Conservation (phyloP, 768 basidiomycete genomes). For the Leucocoprinus birnbaumii region DNA sequence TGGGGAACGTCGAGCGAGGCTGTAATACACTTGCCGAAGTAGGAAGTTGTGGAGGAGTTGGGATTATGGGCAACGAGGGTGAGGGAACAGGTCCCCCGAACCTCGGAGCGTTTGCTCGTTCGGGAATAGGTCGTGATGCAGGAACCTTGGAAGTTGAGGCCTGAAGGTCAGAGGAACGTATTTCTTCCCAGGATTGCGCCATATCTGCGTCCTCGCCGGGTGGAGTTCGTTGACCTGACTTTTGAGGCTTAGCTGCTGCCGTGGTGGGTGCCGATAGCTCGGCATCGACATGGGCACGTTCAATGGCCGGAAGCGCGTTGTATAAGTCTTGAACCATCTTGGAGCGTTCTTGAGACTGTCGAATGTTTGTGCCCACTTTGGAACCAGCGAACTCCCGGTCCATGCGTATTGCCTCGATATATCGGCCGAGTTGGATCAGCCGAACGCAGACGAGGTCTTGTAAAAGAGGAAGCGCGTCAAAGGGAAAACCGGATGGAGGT, state of each 20-base stretch:
- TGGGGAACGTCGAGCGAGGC: conserved; percentile 28
- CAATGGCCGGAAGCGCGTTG: conserved; percentile 55
- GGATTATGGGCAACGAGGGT: conserved; percentile 17
- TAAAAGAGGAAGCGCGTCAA: conserved; percentile 50
- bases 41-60: conserved; percentile 10
- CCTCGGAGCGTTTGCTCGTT: conserved; percentile 30
- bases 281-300: conserved; percentile 59
- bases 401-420: conserved; percentile 70
- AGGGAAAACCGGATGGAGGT: conserved; percentile 45
- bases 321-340: conserved; percentile 73
- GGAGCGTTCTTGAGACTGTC: conserved; percentile 51
- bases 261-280: conserved; percentile 38
- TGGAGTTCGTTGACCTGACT: not conserved
- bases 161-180: conserved; percentile 28
- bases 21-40: not conserved
- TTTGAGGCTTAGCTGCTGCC: conserved; percentile 2
- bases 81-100: conserved; percentile 29
- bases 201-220: conserved; percentile 25
- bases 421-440: conserved; percentile 69
- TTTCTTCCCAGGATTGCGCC: conserved; percentile 67
- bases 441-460: conserved; percentile 82
- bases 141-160: conserved; percentile 23
- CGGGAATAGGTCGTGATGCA: conserved; percentile 20
- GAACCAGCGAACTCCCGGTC: conserved; percentile 58
- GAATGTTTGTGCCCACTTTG: conserved; percentile 34